Base-by-base conservation (phyloP, 495 filamentous ascomycete species). In the Aspergillus sclerotiicarbonarius region DNA sequence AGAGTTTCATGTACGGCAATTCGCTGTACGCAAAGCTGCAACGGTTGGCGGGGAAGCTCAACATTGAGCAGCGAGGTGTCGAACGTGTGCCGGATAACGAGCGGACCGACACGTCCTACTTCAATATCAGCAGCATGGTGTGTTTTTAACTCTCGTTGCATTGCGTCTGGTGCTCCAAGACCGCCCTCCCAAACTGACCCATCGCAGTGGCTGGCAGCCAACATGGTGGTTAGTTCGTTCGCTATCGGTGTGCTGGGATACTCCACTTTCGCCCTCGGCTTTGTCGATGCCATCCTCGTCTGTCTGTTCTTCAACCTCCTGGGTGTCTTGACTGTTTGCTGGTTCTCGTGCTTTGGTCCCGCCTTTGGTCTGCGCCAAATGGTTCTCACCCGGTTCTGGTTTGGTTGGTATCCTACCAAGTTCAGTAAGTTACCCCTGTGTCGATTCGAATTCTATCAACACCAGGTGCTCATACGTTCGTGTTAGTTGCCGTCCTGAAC, bases 211-310 rank as follows among this genome's bases (percentile, higher is more conserved):
- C 70, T 91, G 51, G 87, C 89, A 0, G 87, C 88, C 58, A 93
- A 93, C 72, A 88, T 93, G 86, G 87, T 90, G 51, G 85, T 92
- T 47, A 87, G 86, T 37, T 87, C 89, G 13, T 93, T 95, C 63
- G 89, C 90, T 32, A 85, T 95, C 58, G 90, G 90, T 53, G 86
- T 87, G 3, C 77, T 93, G 6, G 85, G 79, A n/a, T 75, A 84
- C 35, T 80, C 84, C 1, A 70, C 87, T 47, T 93, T 90, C 71
- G 58, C 71, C 20, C 79, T 93, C 12, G 87, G 88, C 19, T 92
- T 91, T 61, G 77, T 89, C 45, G 90, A 93, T 62, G 84, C 84
- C n/a, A 84, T 90, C 37, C 76, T 95, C 50, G 84, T 85, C 16
- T 86, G 89, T 57, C 64, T 93, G 44, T 90, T 92, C 73, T 83